Conservation (phyloP, 768 basidiomycete species). For the Boletus rubroflammeus region DNA sequence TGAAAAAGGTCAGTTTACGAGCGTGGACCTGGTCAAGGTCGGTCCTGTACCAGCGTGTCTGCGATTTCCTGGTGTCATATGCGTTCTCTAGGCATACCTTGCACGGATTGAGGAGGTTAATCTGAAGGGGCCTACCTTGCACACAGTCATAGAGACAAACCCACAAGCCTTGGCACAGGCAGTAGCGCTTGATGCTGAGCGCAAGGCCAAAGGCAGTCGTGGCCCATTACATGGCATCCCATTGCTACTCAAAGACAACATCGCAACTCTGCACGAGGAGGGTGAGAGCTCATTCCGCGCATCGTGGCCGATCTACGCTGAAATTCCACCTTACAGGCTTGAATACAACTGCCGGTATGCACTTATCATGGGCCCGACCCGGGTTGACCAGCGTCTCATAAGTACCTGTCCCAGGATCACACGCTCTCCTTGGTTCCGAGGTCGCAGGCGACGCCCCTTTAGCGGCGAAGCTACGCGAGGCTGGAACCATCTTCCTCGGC, state of each 20-base stretch:
- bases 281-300: conserved; percentile 11
- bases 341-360: conserved; percentile 38
- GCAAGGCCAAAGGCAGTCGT: conserved; percentile 41
- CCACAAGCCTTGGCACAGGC: conserved; percentile 53
- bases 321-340: conserved; percentile 23
- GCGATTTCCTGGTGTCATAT: background rate
- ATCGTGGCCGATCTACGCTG: background rate
- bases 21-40: conserved; percentile 63
- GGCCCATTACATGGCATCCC: conserved; percentile 57
- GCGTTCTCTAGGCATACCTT: conserved; percentile 51
- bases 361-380: background rate
- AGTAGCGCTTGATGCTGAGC: conserved; percentile 46
- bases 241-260: conserved; percentile 51
- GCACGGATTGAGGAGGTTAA: conserved; percentile 67
- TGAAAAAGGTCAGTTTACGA: conserved; percentile 48
- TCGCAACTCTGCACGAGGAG: conserved; percentile 33
- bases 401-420: conserved; percentile 28
- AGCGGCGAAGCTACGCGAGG: conserved; percentile 27
- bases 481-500: conserved; percentile 38
- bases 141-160: conserved; percentile 60
- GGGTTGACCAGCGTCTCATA: background rate
- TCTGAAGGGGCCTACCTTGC: conserved; percentile 50
- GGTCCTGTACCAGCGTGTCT: background rate
- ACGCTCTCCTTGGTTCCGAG: conserved; percentile 34
- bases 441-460: conserved; percentile 34